Evolutionary conservation across 2,329 filamentous ascomycete species (phyloP), one percentile per base, ranked within the genome.

Genomic region (Rutstroemia sp.): DNA sequence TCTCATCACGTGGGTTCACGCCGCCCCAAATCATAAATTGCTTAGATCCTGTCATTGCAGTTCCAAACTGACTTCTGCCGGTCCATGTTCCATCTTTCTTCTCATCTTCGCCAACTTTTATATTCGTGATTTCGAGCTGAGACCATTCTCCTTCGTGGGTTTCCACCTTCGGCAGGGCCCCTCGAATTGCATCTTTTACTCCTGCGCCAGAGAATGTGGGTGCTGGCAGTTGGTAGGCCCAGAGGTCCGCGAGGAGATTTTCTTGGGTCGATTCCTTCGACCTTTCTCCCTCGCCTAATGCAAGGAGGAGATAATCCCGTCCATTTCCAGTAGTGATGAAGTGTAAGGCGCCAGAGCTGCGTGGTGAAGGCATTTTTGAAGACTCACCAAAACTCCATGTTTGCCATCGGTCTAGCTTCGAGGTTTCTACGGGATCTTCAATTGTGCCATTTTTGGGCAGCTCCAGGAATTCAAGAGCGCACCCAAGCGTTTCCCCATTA

Each of bases 11-110:
- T 7, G 30, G 19, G 2, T 34, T 30, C 8, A 36, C 14, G 4
- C 51, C 51, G 6, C 51, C 51, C 51, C 51, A 54, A 17, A 54
- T 39, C 51, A 54, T 54, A 7, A 54, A 38, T 19, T 54, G 42
- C 36, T 47, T 48, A 7, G 51, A 38, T 1, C 51, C 51, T 9
- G 51, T 54, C 51, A 54, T 54, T n/a, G 51, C 46, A 21, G 40
- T 54, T 17, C 51, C 30, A 39, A 54, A 48, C 6, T 39, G 19
- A 16, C 42, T 30, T 48, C 51, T 48, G 16, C 51, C 45, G 6
- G 51, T 54, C 51, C 51, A 54, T 2, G 30, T 42, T 25, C 51
- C 51, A 7, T 30, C 51, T 27, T 39, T 39, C 21, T 54, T 39
- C 38, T 54, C 42, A 54, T 54, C 51, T 16, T 19, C 30, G 2